Base-by-base conservation (phyloP, 371 early-diverging fungal genomes). In the Umbelopsis sp. region DNA sequence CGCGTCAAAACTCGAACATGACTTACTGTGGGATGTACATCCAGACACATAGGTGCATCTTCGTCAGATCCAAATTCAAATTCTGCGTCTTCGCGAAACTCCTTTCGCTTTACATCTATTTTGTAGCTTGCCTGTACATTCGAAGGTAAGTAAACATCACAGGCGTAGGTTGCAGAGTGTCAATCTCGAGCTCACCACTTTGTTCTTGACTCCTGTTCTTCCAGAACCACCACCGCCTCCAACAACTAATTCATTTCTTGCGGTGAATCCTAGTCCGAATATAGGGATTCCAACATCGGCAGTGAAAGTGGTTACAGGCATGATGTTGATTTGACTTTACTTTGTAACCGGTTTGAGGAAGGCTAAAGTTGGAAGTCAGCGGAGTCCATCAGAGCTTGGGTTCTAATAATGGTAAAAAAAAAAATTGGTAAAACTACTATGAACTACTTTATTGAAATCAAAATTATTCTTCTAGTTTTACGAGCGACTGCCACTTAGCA, bases 171-270 rank as follows among this genome's bases (percentile, higher is more conserved):
- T 22, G 6, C 50, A 3, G 5, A 41, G 44, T 32, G n/a, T 44
- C 12, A 41, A 65, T 25, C 24, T 41, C 29, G 50, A 41, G 63
- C 76, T 74, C 86, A 90, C 91, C 63, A 92, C 75, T 71, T 86
- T 90, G 73, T 92, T 92, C 57, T 86, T 85, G 35, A 92, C 89
- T 35, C 93, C 93, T 7, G 85, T 81, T 14, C 87, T 84, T 4
- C 88, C 84, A 5, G 86, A 73, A 7, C 93, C 93, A 41, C 93
- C 93, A 29, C 93, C 93, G 10, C 91, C 93, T 25, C 86, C 89
- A 8, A 91, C 68, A 20, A 92, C 71, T 0, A 92, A 68, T 63
- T 90, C 82, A 72, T 87, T 85, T 24, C 74, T 69, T 38, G 69
- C 53, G 1, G 91, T 86, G 50, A 92, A 85, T 0, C 82, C 86